phyloP scores from a whole-genome alignment of 768 basidiomycete genomes.

The Boletus edulis region DNA sequence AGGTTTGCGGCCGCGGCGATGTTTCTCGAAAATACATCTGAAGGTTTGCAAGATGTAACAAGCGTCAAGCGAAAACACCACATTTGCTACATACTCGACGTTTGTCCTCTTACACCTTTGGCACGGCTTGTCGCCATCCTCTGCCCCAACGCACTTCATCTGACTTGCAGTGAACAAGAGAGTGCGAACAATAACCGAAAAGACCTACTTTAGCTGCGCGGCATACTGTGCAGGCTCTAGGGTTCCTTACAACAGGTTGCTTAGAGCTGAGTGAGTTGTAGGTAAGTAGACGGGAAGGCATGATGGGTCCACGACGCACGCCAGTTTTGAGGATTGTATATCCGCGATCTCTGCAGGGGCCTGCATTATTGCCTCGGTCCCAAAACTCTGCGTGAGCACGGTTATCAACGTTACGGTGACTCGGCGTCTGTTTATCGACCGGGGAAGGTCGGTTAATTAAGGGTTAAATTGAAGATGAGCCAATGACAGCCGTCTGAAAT shows the following conservation, averaged over 20 bases:
- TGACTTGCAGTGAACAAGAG: slow-evolving; percentile 30
- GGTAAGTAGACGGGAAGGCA: slow-evolving; percentile 11
- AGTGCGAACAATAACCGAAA: slow-evolving; percentile 14
- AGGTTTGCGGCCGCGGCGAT: slow-evolving; percentile 83
- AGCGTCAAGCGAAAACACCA: slow-evolving; percentile 1
- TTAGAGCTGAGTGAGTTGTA: slow-evolving; percentile 34
- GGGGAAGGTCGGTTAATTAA: slow-evolving; percentile 41
- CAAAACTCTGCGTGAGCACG: slow-evolving; percentile 22
- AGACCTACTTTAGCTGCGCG: slow-evolving; percentile 70
- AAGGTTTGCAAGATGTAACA: slow-evolving; percentile 13
- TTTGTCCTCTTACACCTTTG: slow-evolving; percentile 83
- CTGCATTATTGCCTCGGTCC: slow-evolving; percentile 27
- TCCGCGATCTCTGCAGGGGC: slow-evolving; percentile 26
- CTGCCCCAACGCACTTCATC: slow-evolving; percentile 93
- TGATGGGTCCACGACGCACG: slow-evolving; percentile 16
- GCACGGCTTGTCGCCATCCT: slow-evolving; percentile 78
- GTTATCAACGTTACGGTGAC: slow-evolving; percentile 41
- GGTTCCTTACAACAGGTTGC: slow-evolving; percentile 45
- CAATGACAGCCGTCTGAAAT: slow-evolving; percentile 10
- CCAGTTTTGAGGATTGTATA: slow-evolving; percentile 30
- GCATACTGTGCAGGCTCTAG: slow-evolving; percentile 79
- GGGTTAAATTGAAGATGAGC: slow-evolving; percentile 29
- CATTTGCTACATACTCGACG: slow-evolving; percentile 53
- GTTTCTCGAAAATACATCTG: slow-evolving; percentile 87
- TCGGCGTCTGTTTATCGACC: slow-evolving; percentile 41